phyloP scores from a whole-genome alignment of 768 basidiomycete species.

The Infundibulicybe gibba region DNA sequence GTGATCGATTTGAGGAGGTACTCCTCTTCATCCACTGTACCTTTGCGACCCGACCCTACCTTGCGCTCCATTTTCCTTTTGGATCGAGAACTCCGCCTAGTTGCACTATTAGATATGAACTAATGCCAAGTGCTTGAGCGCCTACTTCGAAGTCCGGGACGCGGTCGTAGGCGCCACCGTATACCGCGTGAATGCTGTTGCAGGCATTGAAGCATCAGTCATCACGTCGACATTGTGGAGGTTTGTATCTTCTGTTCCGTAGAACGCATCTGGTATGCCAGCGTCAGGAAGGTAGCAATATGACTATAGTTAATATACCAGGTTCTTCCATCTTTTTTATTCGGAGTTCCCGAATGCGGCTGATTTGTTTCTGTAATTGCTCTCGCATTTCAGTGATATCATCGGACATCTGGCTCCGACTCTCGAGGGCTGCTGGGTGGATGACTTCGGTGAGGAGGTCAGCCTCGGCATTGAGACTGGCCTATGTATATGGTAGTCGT shows the following conservation, averaged over 20 bases:
- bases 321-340: constrained; percentile 78
- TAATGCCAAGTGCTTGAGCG: neutral
- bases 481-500: constrained; percentile 36
- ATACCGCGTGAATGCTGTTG: constrained; percentile 91
- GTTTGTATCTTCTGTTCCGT: constrained; percentile 71
- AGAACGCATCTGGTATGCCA: constrained; percentile 55
- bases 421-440: constrained; percentile 75
- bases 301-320: constrained; percentile 39
- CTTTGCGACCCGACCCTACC: constrained; percentile 84
- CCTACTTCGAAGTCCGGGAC: constrained; percentile 73
- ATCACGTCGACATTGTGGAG: constrained; percentile 92
- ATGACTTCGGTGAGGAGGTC: constrained; percentile 74
- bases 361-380: constrained; percentile 80
- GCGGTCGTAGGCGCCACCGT: constrained; percentile 80
- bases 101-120: constrained; percentile 20
- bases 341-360: constrained; percentile 74
- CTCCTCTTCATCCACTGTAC: constrained; percentile 94
- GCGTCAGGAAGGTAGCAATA: constrained; percentile 16
- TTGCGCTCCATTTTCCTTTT: constrained; percentile 87
- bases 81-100: constrained; percentile 72
- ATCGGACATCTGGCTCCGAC: constrained; percentile 70
- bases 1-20: constrained; percentile 83
- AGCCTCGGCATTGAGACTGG: constrained; percentile 43
- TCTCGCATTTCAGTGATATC: constrained; percentile 84
- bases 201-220: constrained; percentile 89